phyloP scores from a whole-genome alignment of 2,329 filamentous ascomycete genomes.

The Clonostachys byssicola region DNA sequence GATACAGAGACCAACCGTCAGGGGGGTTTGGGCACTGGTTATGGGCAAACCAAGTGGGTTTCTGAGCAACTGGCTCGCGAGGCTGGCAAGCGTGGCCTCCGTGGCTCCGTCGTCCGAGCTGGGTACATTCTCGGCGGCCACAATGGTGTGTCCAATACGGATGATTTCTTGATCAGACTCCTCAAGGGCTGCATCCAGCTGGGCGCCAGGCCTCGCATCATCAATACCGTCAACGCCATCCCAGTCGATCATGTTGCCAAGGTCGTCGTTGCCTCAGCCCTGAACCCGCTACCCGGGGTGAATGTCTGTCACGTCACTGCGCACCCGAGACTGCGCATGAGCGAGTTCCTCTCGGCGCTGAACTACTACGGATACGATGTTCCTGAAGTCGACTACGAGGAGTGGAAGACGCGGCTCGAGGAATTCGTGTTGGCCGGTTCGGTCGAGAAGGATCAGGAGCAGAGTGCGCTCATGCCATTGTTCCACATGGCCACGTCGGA shows the following conservation, averaged over 20 bases:
- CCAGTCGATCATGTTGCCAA: slow-evolving; percentile 80
- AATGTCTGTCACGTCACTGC: slow-evolving; percentile 74
- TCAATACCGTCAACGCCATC: slow-evolving; percentile 85
- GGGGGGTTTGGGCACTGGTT: slow-evolving; percentile 73
- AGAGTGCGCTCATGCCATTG: slow-evolving; percentile 49
- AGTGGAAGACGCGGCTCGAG: slow-evolving; percentile 17
- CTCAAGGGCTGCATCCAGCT: slow-evolving; percentile 86
- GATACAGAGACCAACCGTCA: slow-evolving; percentile 45
- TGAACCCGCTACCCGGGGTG: slow-evolving; percentile 48
- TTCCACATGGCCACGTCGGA: slow-evolving; percentile 70
- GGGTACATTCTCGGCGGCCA: slow-evolving; percentile 80
- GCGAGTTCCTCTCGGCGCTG: slow-evolving; percentile 69
- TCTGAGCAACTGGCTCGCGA: slow-evolving; percentile 66
- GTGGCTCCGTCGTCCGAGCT: slow-evolving; percentile 72
- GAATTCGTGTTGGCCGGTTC: slow-evolving; percentile 8
- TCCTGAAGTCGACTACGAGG: slow-evolving; percentile 65
- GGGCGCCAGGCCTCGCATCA: slow-evolving; percentile 65
- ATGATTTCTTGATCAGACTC: slow-evolving; percentile 88
- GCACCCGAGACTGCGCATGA: slow-evolving; percentile 74
- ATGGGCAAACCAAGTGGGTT: slow-evolving; percentile 90
- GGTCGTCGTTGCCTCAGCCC: slow-evolving; percentile 71
- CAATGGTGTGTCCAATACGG: slow-evolving; percentile 71
- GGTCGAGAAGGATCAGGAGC: slow-evolving; percentile 13
- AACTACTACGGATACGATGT: slow-evolving; percentile 70
- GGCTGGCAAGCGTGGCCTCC: slow-evolving; percentile 73